Evolutionary conservation across 169 alveolate genomes (phyloP), one percentile per base, ranked within the genome.

Genomic region (Plasmodium berghei): DNA sequence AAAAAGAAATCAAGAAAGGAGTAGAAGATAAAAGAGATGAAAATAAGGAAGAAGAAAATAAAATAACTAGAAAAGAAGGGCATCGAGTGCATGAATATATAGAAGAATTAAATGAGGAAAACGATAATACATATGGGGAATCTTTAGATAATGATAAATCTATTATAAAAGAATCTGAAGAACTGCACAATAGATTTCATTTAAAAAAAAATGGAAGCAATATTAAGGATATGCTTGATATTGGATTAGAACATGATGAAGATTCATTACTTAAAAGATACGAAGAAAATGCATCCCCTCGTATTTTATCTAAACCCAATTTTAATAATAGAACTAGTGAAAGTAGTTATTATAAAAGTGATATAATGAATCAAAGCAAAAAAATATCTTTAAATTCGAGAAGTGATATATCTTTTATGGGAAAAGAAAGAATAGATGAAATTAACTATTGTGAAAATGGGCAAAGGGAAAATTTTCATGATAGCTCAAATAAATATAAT

Each of bases 281-380:
- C 70, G 90, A 83, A 67, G 90, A 83, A 72, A 46, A 58, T 56
- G 67, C 90, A 9, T 69, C 90, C 4, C 90, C 90, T 34, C 72
- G 67, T n/a, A 83, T 83, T 67, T 67, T 83, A 16, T 67, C 90
- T 9, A 83, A 83, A 40, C 90, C 90, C 0, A 26, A 54, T 34
- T 83, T 83, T 70, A 48, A 83, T 61, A 72, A 67, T 56, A 67
- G 18, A 45, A 46, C 61, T 16, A 83, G 90, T 69, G 90, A 83
- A 69, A 83, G 83, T 42, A 77, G 89, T 42, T 49, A 58, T 64
- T 63, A 49, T 46, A 77, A 14, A 64, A 64, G 66, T 77, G 75
- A 52, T 46, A 14, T 55, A 58, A 64, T 40, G 62, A 46, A 49
- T 5, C 69, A 24, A 64, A 56, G 9, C 18, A 77, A 54, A 73